These are phyloP conservation scores for Pythium chondricola DNA, from an alignment of 352 stramenopile species.

Conservation along the genomic window DNA sequence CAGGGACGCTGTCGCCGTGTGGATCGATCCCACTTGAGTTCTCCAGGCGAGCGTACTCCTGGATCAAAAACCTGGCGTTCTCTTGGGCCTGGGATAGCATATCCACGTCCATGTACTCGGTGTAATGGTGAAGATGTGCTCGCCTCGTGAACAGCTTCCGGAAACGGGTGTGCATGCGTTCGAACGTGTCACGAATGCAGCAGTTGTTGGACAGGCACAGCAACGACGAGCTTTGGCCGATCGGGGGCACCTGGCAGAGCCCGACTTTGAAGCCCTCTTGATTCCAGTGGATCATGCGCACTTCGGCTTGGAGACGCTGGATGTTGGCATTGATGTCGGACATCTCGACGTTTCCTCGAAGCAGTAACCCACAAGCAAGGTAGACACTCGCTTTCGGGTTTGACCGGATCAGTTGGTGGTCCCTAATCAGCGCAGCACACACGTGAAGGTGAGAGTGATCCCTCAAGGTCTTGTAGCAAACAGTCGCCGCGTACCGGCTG, in stretches of 20 bases:
- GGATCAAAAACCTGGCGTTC: slow-evolving; percentile 51
- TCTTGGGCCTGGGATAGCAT: slow-evolving; percentile 50
- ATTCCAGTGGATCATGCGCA: slow-evolving; percentile 90
- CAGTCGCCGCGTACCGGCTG: slow-evolving; percentile 29
- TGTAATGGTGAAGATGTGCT: slow-evolving; percentile 87
- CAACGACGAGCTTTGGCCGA: slow-evolving; percentile 57
- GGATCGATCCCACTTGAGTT: slow-evolving; percentile 12
- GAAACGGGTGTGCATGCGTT: slow-evolving; percentile 66
- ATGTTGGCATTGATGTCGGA: slow-evolving; percentile 88
- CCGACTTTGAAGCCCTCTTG: slow-evolving; percentile 89
- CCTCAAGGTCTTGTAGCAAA: not conserved
- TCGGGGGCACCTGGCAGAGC: slow-evolving; percentile 55
- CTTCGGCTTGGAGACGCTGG: slow-evolving; percentile 64
- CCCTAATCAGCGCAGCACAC: too few relatives aligned
- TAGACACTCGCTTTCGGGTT: slow-evolving; percentile 72
- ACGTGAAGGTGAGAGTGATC: too few relatives aligned
- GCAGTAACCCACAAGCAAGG: slow-evolving; percentile 79
- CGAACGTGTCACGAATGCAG: slow-evolving; percentile 82
- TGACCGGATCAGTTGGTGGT: slow-evolving; percentile 70
- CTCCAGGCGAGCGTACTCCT: slow-evolving; percentile 63
- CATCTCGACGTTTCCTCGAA: slow-evolving; percentile 81
- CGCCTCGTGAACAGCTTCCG: slow-evolving; percentile 70
- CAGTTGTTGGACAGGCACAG: slow-evolving; percentile 85
- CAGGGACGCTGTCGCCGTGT: slow-evolving; percentile 5
- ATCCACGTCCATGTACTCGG: slow-evolving; percentile 64